A percentile compares a stretch with the other conserved stretches of the same genome.
These are phyloP conservation scores for Stagonosporopsis chrysanthemi DNA, from an alignment of 2,329 filamentous ascomycete genomes.

Conservation along the genomic window DNA sequence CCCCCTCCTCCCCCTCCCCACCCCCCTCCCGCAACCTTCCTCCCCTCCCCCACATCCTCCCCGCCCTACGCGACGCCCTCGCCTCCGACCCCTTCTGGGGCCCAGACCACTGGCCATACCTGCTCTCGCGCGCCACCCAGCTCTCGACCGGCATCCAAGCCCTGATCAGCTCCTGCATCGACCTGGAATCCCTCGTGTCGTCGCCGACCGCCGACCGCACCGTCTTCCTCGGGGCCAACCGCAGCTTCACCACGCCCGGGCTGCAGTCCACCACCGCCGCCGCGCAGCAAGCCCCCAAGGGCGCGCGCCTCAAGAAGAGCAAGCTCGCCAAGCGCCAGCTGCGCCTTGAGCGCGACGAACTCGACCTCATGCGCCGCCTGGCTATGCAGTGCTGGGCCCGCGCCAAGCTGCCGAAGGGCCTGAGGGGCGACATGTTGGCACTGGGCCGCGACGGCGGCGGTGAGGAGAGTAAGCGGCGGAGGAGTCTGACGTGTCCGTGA, in stretches of 20 bases:
- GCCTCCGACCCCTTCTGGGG: constrained; percentile 55
- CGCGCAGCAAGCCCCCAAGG: too few relatives aligned
- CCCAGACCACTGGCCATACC: constrained; percentile 52
- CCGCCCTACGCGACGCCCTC: constrained; percentile 52
- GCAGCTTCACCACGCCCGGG: constrained; percentile 31
- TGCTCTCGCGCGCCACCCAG: constrained; percentile 53
- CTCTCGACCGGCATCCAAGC: constrained; percentile 55
- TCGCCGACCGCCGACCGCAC: constrained; percentile 35
- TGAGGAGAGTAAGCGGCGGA: constrained; percentile 2
- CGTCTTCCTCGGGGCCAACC: constrained; percentile 14
- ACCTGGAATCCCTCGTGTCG: constrained; percentile 53
- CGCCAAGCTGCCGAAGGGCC: constrained; percentile 32
- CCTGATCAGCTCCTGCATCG: constrained; percentile 54
- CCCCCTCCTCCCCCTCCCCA: constrained; percentile 20
- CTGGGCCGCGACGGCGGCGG: not conserved
- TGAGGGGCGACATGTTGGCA: constrained; percentile 9
- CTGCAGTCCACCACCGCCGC: constrained; percentile 19
- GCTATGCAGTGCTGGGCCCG: constrained; percentile 54
- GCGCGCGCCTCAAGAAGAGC: constrained; percentile 46
- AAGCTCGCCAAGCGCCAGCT: constrained; percentile 57
- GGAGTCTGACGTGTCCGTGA: constrained; percentile 19
- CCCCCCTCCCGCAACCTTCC: constrained; percentile 32
- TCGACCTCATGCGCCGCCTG: constrained; percentile 52
- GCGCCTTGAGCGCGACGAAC: constrained; percentile 53
- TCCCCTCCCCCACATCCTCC: constrained; percentile 50